Percentiles rank a stretch among this genome's conserved stretches.
These are phyloP conservation scores for Penicillium corylophilum DNA, from an alignment of 2,329 filamentous ascomycete species.

Conservation along the genomic window DNA sequence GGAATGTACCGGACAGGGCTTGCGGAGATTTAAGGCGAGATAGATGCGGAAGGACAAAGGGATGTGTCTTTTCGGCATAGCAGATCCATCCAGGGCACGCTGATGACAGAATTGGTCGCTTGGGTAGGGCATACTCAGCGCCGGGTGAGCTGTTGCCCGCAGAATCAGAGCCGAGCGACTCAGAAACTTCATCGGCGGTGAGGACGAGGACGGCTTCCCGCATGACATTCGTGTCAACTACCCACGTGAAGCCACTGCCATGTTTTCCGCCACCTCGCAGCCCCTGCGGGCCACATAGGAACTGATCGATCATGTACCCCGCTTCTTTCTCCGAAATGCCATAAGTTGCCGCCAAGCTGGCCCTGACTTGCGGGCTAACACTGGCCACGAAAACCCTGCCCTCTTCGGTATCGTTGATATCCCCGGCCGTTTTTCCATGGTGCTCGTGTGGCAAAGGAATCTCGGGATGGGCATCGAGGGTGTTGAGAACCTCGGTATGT, in stretches of 20 bases:
- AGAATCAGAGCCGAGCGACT: conserved; percentile 26
- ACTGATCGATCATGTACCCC: conserved; percentile 76
- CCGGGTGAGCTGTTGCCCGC: not conserved
- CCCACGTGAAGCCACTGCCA: conserved; percentile 79
- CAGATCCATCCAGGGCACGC: conserved; percentile 98
- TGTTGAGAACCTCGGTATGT: conserved; percentile 82
- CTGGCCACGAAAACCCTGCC: conserved; percentile 85
- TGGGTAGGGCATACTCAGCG: conserved; percentile 28
- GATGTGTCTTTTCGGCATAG: conserved; percentile 97
- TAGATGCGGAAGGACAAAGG: conserved; percentile 85
- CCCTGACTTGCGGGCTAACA: conserved; percentile 85
- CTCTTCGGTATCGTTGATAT: conserved; percentile 35
- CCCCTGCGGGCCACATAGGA: conserved; percentile 70
- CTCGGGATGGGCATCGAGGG: conserved; percentile 65
- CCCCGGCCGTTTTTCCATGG: conserved; percentile 48
- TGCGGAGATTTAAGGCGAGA: conserved; percentile 92
- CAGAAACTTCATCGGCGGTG: conserved; percentile 68
- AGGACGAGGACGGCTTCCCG: conserved; percentile 81
- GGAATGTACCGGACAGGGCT: conserved; percentile 80
- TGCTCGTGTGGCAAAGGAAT: conserved; percentile 31
- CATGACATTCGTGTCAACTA: conserved; percentile 83
- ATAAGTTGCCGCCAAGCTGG: conserved; percentile 82
- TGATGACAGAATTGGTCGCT: conserved; percentile 65
- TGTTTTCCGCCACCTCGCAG: conserved; percentile 68
- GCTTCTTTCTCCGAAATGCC: conserved; percentile 71